Evolutionary conservation across 208 protist species (phyloP).

Genomic region (Leishmania gerbilli): DNA sequence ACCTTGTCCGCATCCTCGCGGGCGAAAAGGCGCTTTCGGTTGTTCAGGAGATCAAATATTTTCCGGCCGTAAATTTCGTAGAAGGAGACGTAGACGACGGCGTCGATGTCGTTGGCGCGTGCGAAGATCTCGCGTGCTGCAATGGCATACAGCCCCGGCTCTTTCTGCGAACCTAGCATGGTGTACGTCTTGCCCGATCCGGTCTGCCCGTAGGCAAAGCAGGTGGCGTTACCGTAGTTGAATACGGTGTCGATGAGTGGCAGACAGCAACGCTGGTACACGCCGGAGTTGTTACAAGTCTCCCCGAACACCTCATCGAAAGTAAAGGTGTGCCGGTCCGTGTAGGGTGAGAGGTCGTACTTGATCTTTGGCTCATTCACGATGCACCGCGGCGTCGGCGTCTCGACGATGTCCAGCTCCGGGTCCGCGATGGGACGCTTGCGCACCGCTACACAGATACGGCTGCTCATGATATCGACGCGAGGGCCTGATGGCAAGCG

Average conservation of each 20-base stretch:
- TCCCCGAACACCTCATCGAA: slow-evolving; percentile 97
- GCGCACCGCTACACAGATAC: slow-evolving; percentile 92
- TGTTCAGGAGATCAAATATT: slow-evolving; percentile 97
- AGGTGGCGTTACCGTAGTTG: slow-evolving; percentile 94
- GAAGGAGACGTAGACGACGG: slow-evolving; percentile 88
- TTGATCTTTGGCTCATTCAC: slow-evolving; percentile 94
- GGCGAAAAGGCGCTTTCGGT: slow-evolving; percentile 91
- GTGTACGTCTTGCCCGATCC: slow-evolving; percentile 94
- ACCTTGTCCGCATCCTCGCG: slow-evolving; percentile 94
- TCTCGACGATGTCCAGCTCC: slow-evolving; percentile 86
- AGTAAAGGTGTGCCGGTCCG: slow-evolving; percentile 95
- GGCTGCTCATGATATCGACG: slow-evolving; percentile 52
- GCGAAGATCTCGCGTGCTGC: slow-evolving; percentile 95
- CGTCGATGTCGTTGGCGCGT: slow-evolving; percentile 51
- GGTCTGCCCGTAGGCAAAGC: slow-evolving; percentile 98
- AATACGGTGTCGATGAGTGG: slow-evolving; percentile 97
- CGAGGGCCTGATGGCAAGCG: neutral
- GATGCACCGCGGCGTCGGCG: slow-evolving; percentile 65
- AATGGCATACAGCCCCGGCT: slow-evolving; percentile 94
- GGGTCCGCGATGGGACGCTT: slow-evolving; percentile 83
- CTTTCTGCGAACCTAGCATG: slow-evolving; percentile 90
- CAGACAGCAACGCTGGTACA: slow-evolving; percentile 93
- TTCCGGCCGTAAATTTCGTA: slow-evolving; percentile 98
- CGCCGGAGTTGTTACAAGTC: slow-evolving; percentile 83
- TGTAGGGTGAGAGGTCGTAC: slow-evolving; percentile 97